Conservation (phyloP, 805 yeast genomes). For the Zygosaccharomyces bailii region DNA sequence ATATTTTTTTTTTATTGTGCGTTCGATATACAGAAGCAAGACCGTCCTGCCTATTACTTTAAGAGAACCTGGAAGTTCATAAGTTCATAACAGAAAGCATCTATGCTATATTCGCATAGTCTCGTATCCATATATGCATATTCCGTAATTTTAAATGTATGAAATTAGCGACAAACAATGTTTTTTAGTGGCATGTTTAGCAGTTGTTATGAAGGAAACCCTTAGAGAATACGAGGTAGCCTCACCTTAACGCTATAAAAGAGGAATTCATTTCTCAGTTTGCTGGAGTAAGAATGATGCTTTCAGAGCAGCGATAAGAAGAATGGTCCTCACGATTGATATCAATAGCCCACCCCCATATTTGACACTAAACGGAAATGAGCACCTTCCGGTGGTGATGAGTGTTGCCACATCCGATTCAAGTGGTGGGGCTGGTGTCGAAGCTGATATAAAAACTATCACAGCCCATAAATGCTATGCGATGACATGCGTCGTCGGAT, state of each 20-base stretch:
- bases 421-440: slow-evolving; percentile 91
- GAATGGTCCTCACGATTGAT: slow-evolving; percentile 18
- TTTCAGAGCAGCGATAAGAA: neutral
- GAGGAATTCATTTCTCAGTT: too few relatives aligned
- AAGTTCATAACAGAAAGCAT: too few relatives aligned
- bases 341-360: slow-evolving; percentile 36
- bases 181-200: slow-evolving; percentile 1
- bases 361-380: slow-evolving; percentile 24
- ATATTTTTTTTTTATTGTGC: too few relatives aligned
- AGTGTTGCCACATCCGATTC: slow-evolving; percentile 74
- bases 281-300: too few relatives aligned
- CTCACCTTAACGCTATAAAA: slow-evolving; percentile 1
- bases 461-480: slow-evolving; percentile 74
- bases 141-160: too few relatives aligned
- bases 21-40: too few relatives aligned
- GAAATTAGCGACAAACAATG: too few relatives aligned
- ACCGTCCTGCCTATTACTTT: too few relatives aligned
- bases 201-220: slow-evolving; percentile 8
- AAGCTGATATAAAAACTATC: slow-evolving; percentile 81
- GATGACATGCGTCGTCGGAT: slow-evolving; percentile 69
- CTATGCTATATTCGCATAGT: too few relatives aligned
- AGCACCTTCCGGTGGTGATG: slow-evolving; percentile 40
- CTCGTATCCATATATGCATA: too few relatives aligned
- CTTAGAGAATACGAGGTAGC: slow-evolving; percentile 6
- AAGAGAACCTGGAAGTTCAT: too few relatives aligned